Percentiles rank a stretch among this genome's conserved stretches.
Conservation (phyloP, 345 rosid genomes). For the Boechera retrofracta region DNA sequence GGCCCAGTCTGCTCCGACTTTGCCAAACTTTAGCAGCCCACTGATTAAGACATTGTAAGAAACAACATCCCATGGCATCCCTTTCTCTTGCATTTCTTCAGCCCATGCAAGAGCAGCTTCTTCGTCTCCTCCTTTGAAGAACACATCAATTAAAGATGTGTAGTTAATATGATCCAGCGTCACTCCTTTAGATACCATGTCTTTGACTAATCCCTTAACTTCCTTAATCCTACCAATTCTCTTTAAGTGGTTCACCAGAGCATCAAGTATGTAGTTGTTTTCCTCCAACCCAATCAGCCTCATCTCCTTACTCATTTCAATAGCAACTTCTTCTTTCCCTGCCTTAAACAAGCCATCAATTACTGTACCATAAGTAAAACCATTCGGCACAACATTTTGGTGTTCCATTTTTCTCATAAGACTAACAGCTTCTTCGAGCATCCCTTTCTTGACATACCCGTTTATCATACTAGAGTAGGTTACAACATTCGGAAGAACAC, state of each 20-base stretch:
- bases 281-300: conserved; percentile 62
- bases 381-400: conserved; percentile 59
- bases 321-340: conserved; percentile 59
- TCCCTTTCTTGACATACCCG: conserved; percentile 74
- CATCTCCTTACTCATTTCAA: conserved; percentile 70
- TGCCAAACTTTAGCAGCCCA: conserved; percentile 68
- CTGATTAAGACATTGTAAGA: conserved; percentile 78
- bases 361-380: conserved; percentile 58
- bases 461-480: conserved; percentile 75
- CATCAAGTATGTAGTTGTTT: conserved; percentile 64
- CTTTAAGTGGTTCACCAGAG: conserved; percentile 69
- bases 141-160: conserved; percentile 89
- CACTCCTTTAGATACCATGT: conserved; percentile 63
- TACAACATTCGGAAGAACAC: conserved; percentile 58
- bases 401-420: conserved; percentile 63
- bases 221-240: conserved; percentile 63
- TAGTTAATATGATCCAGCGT: conserved; percentile 72
- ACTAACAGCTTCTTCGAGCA: conserved; percentile 67
- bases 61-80: conserved; percentile 69
- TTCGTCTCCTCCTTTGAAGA: conserved; percentile 76
- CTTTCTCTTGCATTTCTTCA: conserved; percentile 72
- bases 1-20: conserved; percentile 58
- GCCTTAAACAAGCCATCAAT: conserved; percentile 81
- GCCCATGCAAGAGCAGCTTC: conserved; percentile 69
- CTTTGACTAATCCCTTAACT: conserved; percentile 55